phyloP scores from a whole-genome alignment of 2,329 filamentous ascomycete genomes.

The Paramyrothecium sp. region DNA sequence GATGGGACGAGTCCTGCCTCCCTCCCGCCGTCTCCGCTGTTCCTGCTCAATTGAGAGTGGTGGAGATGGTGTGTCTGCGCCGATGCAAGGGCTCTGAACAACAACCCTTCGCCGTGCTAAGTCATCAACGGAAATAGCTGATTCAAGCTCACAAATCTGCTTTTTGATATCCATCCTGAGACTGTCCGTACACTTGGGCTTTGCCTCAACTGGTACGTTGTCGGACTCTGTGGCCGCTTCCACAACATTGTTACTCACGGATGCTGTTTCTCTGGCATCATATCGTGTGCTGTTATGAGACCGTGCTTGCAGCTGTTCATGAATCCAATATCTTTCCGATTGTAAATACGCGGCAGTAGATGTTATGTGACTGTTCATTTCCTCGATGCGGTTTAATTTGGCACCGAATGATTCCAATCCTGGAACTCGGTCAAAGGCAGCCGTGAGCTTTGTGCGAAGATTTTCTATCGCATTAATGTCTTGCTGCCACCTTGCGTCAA shows the following conservation, averaged over 20 bases:
- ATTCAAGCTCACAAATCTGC: neutral
- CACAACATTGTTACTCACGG: neutral
- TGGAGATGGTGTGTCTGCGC: slow-evolving; percentile 15
- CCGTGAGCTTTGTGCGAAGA: slow-evolving; percentile 20
- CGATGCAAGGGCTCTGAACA: slow-evolving; percentile 26
- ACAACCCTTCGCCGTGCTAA: slow-evolving; percentile 24
- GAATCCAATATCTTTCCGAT: slow-evolving; percentile 26
- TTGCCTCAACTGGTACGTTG: neutral
- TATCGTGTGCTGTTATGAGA: neutral
- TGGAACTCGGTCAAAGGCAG: slow-evolving; percentile 18
- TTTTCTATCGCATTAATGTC: slow-evolving; percentile 24
- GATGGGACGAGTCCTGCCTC: slow-evolving; percentile 28
- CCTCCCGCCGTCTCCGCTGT: slow-evolving; percentile 29
- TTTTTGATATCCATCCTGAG: neutral
- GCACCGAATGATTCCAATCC: slow-evolving; percentile 19
- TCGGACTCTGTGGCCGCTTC: too few species aligned
- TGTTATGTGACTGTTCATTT: slow-evolving; percentile 23
- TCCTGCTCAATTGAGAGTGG: slow-evolving; percentile 34
- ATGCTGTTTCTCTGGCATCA: neutral
- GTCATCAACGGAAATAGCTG: neutral
- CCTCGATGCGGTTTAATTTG: slow-evolving; percentile 21
- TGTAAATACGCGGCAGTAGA: slow-evolving; percentile 25
- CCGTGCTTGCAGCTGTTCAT: slow-evolving; percentile 14
- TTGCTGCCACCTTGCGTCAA: slow-evolving; percentile 22
- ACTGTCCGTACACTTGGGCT: neutral